Base-by-base conservation (phyloP, 1,284 basidiomycete genomes). In the Apiotrichum montevideense region DNA sequence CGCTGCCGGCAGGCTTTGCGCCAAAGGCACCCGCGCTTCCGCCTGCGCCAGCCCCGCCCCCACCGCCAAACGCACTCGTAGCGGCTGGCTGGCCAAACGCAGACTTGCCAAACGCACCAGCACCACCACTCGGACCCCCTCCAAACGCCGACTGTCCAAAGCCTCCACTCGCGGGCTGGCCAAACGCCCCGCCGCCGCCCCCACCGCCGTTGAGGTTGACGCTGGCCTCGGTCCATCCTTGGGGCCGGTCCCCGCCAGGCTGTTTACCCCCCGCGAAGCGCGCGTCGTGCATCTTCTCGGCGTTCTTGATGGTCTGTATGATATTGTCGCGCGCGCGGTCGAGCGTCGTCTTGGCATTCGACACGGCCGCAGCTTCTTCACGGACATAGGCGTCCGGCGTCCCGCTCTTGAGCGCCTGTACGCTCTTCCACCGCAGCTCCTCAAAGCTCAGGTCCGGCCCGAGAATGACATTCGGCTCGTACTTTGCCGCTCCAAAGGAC, bases 381-480 rank as follows among this genome's bases (percentile, higher is more conserved):
- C 62, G 56, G 3, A 73, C 55, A 66, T 77, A 55, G 14, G 43
- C 37, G 33, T 54, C 35, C 34, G 54, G 11, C 10, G 46, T 48
- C 10, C 57, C 57, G 6, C 39, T 29, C 39, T 35, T 35, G 11
- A 59, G 45, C 0, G 88, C 87, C 11, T 79, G 73, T 6, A 81
- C 79, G 9, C 87, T 87, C 66, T 82, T 85, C 56, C 85, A 78
- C 46, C 87, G 82, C 51, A 96, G 74, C 74, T 97, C 93, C 66
- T 96, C 93, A 0, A 81, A 83, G 0, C 85, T 87, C 60, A 87
- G 79, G 66, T 96, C 92, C 35, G 87, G 77, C 1, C 83, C 85
- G 4, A 74, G 62, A 14, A 96, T 74, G 6, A 95, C 66, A 48
- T 81, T 84, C 0, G 85, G 85, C 65, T 92, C 88, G 54, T 82